Percentiles rank a stretch among this genome's conserved stretches.
Evolutionary conservation across 2,329 filamentous ascomycete genomes (phyloP).

Genomic region (Colletotrichum tropicale): DNA sequence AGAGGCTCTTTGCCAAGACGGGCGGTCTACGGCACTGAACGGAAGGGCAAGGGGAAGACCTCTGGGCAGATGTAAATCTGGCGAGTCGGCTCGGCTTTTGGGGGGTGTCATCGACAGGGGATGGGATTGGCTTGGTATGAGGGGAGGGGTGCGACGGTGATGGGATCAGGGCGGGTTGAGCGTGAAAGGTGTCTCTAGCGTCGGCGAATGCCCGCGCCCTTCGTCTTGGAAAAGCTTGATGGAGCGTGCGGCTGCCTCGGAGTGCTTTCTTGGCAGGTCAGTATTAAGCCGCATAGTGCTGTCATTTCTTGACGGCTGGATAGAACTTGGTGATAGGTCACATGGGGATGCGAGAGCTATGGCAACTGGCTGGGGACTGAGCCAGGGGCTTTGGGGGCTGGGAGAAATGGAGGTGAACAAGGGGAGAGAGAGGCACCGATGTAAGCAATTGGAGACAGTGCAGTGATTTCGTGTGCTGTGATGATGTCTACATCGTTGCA

Average conservation of each 20-base stretch:
- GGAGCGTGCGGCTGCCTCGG: background rate
- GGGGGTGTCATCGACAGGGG: background rate
- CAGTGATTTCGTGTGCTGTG: background rate
- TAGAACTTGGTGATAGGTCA: background rate
- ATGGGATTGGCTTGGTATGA: background rate
- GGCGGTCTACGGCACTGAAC: background rate
- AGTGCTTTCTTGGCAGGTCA: background rate
- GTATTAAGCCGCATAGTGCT: background rate
- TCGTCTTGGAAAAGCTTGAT: conserved; percentile 1
- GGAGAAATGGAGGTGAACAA: background rate
- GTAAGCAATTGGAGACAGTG: background rate
- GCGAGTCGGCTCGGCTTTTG: background rate
- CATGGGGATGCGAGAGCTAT: background rate
- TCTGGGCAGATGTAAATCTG: background rate
- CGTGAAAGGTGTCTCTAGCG: background rate
- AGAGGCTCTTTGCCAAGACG: background rate
- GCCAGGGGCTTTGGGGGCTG: background rate
- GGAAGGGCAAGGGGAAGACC: background rate
- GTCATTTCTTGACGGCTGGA: background rate
- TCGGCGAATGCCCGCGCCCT: background rate
- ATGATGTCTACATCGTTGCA: background rate
- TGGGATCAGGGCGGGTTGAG: background rate
- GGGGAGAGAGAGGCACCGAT: background rate
- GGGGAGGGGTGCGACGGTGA: background rate
- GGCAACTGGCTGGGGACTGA: background rate